Evolutionary conservation across 345 rosid species (phyloP).

Genomic region (Eutrema japonicum): DNA sequence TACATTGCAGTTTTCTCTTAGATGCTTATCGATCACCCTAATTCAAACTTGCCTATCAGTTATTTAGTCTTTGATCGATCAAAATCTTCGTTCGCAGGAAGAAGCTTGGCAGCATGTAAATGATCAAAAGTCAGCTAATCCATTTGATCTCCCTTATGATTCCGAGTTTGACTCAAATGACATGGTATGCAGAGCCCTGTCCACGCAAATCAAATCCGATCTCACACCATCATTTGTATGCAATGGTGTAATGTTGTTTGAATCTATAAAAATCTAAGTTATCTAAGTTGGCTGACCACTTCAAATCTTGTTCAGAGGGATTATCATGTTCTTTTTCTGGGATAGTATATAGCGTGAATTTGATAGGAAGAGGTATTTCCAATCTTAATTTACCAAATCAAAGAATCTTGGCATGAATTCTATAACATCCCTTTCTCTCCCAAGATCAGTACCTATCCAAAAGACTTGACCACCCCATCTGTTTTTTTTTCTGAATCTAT

Average conservation of each 20-base stretch:
- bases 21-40: slow-evolving; percentile 18
- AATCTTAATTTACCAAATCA: background rate
- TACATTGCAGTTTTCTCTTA: slow-evolving; percentile 48
- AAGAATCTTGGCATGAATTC: slow-evolving; percentile 7
- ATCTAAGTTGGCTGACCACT: too few relatives aligned
- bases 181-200: slow-evolving; percentile 59
- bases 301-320: too few relatives aligned
- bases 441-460: slow-evolving; percentile 18
- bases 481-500: slow-evolving; percentile 9
- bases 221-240: slow-evolving; percentile 22
- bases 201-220: background rate
- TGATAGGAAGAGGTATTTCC: background rate
- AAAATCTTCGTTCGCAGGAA: slow-evolving; percentile 50
- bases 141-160: slow-evolving; percentile 91
- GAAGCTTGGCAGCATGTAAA: slow-evolving; percentile 47
- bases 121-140: slow-evolving; percentile 71
- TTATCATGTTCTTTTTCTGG: too few relatives aligned
- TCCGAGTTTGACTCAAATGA: slow-evolving; percentile 58
- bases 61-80: slow-evolving; percentile 15
- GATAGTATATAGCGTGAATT: background rate
- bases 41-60: slow-evolving; percentile 15
- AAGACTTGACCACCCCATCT: background rate
- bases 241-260: slow-evolving; percentile 13
- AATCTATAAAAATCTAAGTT: slow-evolving; percentile 18
- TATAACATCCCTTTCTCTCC: background rate